A percentile compares a stretch with the other conserved stretches of the same genome.
These are phyloP conservation scores for Kazachstania martiniae DNA, from an alignment of 805 yeast species.

Conservation along the genomic window DNA sequence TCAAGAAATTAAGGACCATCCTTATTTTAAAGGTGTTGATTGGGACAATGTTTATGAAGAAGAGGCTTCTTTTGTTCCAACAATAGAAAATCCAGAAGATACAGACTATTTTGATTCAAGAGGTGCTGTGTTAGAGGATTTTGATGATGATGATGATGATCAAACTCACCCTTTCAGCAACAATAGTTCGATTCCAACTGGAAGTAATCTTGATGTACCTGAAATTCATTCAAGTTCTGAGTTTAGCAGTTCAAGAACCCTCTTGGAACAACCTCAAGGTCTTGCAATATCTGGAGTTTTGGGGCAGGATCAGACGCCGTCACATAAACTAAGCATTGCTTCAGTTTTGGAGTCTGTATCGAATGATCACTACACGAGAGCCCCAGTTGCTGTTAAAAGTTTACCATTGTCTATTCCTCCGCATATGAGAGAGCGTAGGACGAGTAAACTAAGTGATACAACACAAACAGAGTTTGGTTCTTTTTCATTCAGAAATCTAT, in stretches of 20 bases:
- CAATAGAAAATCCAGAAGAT: constrained; percentile 64
- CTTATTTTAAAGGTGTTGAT: constrained; percentile 58
- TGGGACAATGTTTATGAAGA: constrained; percentile 67
- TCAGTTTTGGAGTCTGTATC: constrained; percentile 22
- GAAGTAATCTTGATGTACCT: constrained; percentile 13
- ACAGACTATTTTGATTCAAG: constrained; percentile 87
- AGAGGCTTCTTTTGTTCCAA: constrained; percentile 78
- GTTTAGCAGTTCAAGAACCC: too few species aligned
- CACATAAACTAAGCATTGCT: constrained; percentile 20
- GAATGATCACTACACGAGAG: constrained; percentile 7
- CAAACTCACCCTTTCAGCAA: not conserved
- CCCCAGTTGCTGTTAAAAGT: constrained; percentile 29
- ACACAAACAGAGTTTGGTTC: constrained; percentile 77
- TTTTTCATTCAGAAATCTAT: constrained; percentile 78
- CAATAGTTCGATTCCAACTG: constrained; percentile 1
- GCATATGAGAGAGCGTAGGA: constrained; percentile 57
- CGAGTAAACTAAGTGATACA: constrained; percentile 63
- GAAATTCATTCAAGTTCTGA: constrained; percentile 3
- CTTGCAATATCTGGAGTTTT: not conserved
- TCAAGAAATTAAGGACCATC: constrained; percentile 67
- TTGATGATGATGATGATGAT: constrained; percentile 6
- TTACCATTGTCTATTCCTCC: constrained; percentile 42
- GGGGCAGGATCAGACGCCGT: constrained; percentile 8
- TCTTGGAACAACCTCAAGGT: not conserved
- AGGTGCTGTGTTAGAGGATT: constrained; percentile 61